Conservation (phyloP, 352 stramenopile species). For the Phytophthora palmivora region DNA sequence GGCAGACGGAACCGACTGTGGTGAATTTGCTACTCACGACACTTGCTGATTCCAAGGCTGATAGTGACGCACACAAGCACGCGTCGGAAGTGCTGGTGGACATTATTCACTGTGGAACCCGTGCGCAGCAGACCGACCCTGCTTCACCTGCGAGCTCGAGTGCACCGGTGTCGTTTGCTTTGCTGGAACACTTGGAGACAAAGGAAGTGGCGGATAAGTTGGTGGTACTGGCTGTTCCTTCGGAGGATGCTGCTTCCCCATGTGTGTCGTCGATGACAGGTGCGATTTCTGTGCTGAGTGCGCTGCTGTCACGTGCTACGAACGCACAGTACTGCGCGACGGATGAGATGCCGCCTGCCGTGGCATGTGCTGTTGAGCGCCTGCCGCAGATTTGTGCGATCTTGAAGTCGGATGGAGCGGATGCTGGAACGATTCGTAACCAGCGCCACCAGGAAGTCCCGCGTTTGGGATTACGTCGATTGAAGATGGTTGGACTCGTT, state of each 20-base stretch:
- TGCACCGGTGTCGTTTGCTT: conserved; percentile 65
- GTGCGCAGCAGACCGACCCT: conserved; percentile 75
- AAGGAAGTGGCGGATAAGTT: conserved; percentile 77
- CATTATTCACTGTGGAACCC: conserved; percentile 87
- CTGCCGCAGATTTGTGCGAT: conserved; percentile 75
- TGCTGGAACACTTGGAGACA: conserved; percentile 84
- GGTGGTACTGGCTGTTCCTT: conserved; percentile 62
- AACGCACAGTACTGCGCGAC: conserved; percentile 79
- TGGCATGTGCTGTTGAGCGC: conserved; percentile 59
- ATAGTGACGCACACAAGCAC: conserved; percentile 88
- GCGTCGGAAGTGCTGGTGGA: conserved; percentile 83
- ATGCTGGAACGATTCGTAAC: conserved; percentile 76
- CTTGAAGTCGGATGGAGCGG: conserved; percentile 63
- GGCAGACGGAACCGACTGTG: conserved; percentile 77
- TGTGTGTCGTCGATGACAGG: conserved; percentile 82
- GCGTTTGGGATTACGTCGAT: conserved; percentile 72
- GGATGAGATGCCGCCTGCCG: conserved; percentile 66
- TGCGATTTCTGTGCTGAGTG: conserved; percentile 78
- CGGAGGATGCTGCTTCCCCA: conserved; percentile 24
- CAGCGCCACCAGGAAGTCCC: conserved; percentile 77
- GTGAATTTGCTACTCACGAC: conserved; percentile 74
- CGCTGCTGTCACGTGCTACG: conserved; percentile 76
- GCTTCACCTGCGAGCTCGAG: conserved; percentile 62
- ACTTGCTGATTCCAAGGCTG: conserved; percentile 46
- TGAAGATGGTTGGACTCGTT: conserved; percentile 84